Evolutionary conservation across 2,329 filamentous ascomycete species (phyloP), one percentile per base, ranked within the genome.

Genomic region (Xylariales sp.): DNA sequence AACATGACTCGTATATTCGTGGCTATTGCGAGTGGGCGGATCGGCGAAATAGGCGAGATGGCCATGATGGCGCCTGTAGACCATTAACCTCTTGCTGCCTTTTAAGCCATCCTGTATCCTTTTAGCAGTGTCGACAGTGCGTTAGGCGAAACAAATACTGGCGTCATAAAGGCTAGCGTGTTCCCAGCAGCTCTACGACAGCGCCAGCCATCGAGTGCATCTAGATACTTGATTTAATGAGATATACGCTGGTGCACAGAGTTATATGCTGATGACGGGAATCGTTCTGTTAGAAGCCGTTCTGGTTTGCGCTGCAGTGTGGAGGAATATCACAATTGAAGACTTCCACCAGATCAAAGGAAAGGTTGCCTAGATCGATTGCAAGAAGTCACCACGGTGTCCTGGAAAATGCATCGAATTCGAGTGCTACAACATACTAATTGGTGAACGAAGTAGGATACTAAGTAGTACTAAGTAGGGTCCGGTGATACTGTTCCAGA

Each of bases 1-100:
- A 58, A 82, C 51, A 76, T 78, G 62, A 77, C 73, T 10, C 79
- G 84, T 55, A 71, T 84, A 38, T 73, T 83, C 46, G 70, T 83
- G 41, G 76, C 78, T 3, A 70, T 80, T 18, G 75, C 75, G 3
- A 78, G 77, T 3, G 79, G 78, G 1, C 65, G 76, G 2, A 62
- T 82, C 10, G 77, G 82, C 32, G 72, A 83, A 27, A 69, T 71
- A 16, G 74, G 75, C 32, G 74, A 84, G 54, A 70, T 84, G 52
- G 76, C 24, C 12, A 18, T 39, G 22, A 29, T 29, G 36, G 36
- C 27, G 7, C 18, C 36, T n/a, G 70, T 71, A 1, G 71, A 70
- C n/a, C 80, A 84, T 49, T 70, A 80, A 50, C 71, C 82, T 52
- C 68, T 84, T 4, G 75, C 80, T 18, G 77, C 80, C 9, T 65